Evolutionary conservation across 768 basidiomycete genomes (phyloP).

Genomic region (Fomitopsis serialis): DNA sequence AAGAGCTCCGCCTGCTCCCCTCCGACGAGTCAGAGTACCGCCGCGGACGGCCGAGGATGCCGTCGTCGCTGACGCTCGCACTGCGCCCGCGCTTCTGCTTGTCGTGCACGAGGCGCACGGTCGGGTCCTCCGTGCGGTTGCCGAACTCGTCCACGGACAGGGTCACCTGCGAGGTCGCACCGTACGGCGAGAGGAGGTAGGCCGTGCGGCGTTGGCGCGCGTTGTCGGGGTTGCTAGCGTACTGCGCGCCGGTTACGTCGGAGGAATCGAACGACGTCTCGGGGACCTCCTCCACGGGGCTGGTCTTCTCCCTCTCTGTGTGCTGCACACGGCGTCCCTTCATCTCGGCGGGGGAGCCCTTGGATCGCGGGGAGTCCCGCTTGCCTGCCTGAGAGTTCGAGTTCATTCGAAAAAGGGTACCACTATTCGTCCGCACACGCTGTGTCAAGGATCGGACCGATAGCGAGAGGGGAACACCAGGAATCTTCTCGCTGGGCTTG

Average conservation of each 20-base stretch:
- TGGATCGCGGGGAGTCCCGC: constrained; percentile 3
- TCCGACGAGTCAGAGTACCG: constrained; percentile 4
- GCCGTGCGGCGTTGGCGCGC: constrained; percentile 2
- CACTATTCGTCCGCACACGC: constrained; percentile 14
- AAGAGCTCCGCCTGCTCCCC: background rate
- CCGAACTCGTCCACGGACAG: constrained; percentile 5
- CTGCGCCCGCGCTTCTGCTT: constrained; percentile 4
- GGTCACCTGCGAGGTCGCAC: constrained; percentile 10
- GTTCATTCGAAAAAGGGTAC: constrained; percentile 2
- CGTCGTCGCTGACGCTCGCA: background rate
- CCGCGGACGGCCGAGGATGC: background rate
- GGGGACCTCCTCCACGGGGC: constrained; percentile 10
- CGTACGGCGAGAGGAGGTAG: constrained; percentile 10
- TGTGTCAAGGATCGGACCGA: constrained; percentile 13
- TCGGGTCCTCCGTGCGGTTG: constrained; percentile 7
- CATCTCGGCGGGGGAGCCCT: constrained; percentile 1
- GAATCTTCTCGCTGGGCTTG: constrained; percentile 12
- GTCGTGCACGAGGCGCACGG: constrained; percentile 14
- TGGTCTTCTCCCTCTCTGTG: constrained; percentile 3
- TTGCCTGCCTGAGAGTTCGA: constrained; percentile 3
- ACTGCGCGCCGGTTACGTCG: background rate
- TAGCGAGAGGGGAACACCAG: constrained; percentile 4
- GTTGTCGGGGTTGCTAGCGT: background rate
- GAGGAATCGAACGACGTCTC: constrained; percentile 11
- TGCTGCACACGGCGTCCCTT: too few species aligned